Conservation (phyloP, 768 basidiomycete species). For the Phylloporus sp. region DNA sequence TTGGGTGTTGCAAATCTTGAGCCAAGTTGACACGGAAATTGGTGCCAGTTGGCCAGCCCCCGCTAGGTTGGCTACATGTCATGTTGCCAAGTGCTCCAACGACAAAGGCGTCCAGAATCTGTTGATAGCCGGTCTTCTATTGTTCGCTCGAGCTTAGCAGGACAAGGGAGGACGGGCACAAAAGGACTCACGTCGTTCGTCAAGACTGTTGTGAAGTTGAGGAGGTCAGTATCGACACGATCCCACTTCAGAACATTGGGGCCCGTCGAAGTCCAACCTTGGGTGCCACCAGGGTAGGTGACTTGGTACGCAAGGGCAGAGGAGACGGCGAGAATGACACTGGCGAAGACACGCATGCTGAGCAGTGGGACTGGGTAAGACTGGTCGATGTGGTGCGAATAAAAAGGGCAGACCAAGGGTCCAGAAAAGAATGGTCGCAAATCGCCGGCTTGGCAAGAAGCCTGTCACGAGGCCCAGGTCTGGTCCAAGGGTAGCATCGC, state of each 20-base stretch:
- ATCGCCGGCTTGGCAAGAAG: conserved; percentile 7
- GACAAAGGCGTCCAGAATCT: conserved; percentile 54
- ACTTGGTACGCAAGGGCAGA: conserved; percentile 62
- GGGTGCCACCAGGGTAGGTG: conserved; percentile 40
- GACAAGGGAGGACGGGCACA: neutral
- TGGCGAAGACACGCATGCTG: conserved; percentile 41
- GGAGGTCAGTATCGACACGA: conserved; percentile 59
- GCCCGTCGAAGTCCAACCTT: conserved; percentile 57
- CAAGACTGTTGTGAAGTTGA: conserved; percentile 66
- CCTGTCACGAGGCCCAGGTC: conserved; percentile 15
- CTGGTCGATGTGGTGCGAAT: neutral
- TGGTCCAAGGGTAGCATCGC: neutral
- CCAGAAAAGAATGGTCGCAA: neutral
- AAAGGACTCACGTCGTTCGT: conserved; percentile 48
- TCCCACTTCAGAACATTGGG: conserved; percentile 55
- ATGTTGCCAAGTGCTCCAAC: conserved; percentile 40
- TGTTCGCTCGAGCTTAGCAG: conserved; percentile 2
- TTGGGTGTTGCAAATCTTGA: conserved; percentile 39
- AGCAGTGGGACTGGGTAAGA: neutral
- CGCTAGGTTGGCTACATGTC: conserved; percentile 49
- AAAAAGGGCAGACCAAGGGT: neutral
- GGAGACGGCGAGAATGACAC: conserved; percentile 47
- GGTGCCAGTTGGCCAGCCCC: conserved; percentile 59
- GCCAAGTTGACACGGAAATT: conserved; percentile 73
- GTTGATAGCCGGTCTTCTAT: conserved; percentile 35